A percentile compares a stretch with the other conserved stretches of the same genome.
phyloP scores from a whole-genome alignment of 169 alveolate species.

The Plasmodium malariae region DNA sequence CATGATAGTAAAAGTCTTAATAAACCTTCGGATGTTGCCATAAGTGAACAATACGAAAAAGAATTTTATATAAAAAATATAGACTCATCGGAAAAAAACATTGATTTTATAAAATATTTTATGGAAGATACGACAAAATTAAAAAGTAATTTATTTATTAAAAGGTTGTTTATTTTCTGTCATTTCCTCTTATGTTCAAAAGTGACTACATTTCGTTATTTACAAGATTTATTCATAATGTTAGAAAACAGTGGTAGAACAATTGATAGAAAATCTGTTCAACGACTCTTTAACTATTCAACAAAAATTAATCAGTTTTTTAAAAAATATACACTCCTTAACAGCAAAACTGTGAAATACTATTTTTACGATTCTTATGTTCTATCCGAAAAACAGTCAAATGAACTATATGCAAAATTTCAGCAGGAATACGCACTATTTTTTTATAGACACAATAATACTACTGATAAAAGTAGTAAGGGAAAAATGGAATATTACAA shows the following conservation, averaged over 20 bases:
- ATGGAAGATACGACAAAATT: conserved; percentile 74
- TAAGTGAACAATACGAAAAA: background rate
- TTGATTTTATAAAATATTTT: conserved; percentile 52
- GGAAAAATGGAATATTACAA: conserved; percentile 36
- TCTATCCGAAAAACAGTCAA: conserved; percentile 48
- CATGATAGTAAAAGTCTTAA: background rate
- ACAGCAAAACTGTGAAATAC: conserved; percentile 53
- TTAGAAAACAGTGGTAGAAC: conserved; percentile 53
- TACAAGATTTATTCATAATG: conserved; percentile 57
- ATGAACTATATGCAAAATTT: conserved; percentile 39
- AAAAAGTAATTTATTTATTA: conserved; percentile 73
- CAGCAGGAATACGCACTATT: conserved; percentile 42
- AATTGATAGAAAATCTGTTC: conserved; percentile 68
- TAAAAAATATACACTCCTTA: conserved; percentile 38
- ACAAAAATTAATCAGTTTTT: conserved; percentile 53
- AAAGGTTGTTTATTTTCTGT: conserved; percentile 54
- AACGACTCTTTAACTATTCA: conserved; percentile 56
- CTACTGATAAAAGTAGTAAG: conserved; percentile 12
- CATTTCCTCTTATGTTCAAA: conserved; percentile 67
- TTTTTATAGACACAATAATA: conserved; percentile 34
- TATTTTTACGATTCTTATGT: conserved; percentile 60
- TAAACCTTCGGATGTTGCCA: background rate
- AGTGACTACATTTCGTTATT: conserved; percentile 57
- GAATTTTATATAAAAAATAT: conserved; percentile 4
- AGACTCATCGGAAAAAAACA: conserved; percentile 23